A percentile compares a stretch with the other conserved stretches of the same genome.
Conservation (phyloP, 1,139 yeast genomes). For the Saccharomyces pastorianus region DNA sequence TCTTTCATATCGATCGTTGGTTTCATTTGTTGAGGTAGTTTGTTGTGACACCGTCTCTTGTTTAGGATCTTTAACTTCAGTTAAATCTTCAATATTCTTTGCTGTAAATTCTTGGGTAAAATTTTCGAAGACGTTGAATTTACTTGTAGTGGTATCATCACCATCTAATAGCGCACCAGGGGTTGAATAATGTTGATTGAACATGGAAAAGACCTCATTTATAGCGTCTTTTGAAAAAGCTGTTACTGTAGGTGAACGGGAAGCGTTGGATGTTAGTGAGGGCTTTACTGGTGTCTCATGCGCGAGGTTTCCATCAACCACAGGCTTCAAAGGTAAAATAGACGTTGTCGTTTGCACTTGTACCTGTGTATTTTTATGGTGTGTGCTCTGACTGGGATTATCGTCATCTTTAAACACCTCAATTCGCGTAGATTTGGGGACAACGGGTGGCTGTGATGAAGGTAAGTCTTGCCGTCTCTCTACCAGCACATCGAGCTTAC, state of each 20-base stretch:
- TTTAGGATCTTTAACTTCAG: conserved; percentile 26
- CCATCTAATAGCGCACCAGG: conserved; percentile 17
- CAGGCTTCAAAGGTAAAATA: conserved; percentile 26
- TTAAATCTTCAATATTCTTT: conserved; percentile 31
- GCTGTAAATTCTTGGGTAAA: conserved; percentile 34
- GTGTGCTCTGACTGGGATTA: background rate
- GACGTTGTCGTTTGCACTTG: conserved; percentile 18
- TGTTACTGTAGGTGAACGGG: conserved; percentile 68
- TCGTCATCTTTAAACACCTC: background rate
- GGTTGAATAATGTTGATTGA: conserved; percentile 42
- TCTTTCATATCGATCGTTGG: background rate
- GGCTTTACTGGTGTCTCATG: conserved; percentile 23
- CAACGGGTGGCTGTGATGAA: conserved; percentile 3
- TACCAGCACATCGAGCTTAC: background rate
- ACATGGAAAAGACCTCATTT: conserved; percentile 68
- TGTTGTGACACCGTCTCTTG: conserved; percentile 6
- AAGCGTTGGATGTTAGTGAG: background rate
- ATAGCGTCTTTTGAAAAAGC: conserved; percentile 68
- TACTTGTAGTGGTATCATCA: conserved; percentile 27
- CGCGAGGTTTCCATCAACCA: conserved; percentile 5
- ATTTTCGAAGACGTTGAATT: conserved; percentile 31
- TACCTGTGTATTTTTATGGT: background rate
- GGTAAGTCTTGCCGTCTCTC: background rate
- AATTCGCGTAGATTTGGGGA: background rate
- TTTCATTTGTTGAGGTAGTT: background rate